These are phyloP conservation scores for Pogostemon cablin DNA, from an alignment of 257 asterid species.

Conservation along the genomic window DNA sequence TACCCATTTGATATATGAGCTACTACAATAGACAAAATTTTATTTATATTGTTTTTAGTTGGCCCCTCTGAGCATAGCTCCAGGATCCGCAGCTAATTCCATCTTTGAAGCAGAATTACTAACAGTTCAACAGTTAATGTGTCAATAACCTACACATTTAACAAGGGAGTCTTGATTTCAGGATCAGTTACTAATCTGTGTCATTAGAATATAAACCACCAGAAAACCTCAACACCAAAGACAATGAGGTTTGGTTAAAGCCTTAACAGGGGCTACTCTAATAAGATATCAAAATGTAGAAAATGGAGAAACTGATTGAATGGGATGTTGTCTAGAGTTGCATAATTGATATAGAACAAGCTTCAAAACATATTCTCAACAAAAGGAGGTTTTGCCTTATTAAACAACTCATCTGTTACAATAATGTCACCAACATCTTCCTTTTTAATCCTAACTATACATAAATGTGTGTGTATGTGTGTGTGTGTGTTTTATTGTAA, in stretches of 20 bases:
- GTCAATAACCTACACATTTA: no score
- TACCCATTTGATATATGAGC: no score
- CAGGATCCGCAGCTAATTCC: no score
- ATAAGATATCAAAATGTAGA: neutral
- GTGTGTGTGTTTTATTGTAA: no score
- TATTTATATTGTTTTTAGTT: no score
- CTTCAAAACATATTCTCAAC: neutral
- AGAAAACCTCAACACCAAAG: neutral
- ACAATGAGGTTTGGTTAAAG: neutral
- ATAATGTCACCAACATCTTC: no score
- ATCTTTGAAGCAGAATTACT: no score
- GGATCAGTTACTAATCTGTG: neutral
- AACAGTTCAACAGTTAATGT: no score
- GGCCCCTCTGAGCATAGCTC: no score
- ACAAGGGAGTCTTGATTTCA: neutral
- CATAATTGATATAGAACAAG: neutral
- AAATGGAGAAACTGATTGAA: conserved; percentile 6
- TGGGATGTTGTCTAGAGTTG: neutral
- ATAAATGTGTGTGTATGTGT: no score
- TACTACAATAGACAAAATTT: no score
- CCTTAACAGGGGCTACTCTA: neutral
- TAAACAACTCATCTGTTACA: neutral
- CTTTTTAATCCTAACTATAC: no score
- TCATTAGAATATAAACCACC: neutral
- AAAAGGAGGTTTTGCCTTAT: neutral